Base-by-base conservation (phyloP, 345 rosid species). In the Brassica juncea region DNA sequence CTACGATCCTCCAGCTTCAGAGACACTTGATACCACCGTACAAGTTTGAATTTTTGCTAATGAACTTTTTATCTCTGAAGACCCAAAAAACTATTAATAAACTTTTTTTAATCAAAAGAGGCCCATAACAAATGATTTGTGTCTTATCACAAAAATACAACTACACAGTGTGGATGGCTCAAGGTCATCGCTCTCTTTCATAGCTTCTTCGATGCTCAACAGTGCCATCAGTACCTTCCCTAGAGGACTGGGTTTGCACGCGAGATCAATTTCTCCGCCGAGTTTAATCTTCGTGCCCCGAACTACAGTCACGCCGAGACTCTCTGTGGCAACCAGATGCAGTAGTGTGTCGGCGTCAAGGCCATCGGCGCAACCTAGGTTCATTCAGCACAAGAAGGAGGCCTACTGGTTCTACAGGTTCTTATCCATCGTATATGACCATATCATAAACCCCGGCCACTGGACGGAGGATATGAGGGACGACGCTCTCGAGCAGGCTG, bases 391-490 rank as follows among this genome's bases (percentile, higher is more conserved):
- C 91, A 96, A 96, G 81, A 92, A 88, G 70, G 99, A 96, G 84
- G 99, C 99, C 12, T 91, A 91, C 87, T 91, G 94, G 99, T 96
- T 96, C 86, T 96, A 96, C 82, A 88, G 99, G 77, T 96, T 93
- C 84, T 83, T 96, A 9, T 96, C 98, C 31, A 96, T 96, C 60
- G 93, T 89, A 16, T 96, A 96, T 82, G 99, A 96, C 89, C 94
- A 93, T 69, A 82, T 91, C 60, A 86, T 93, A 68, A 93, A 93
- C 84, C 98, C 98, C 0, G 92, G 92, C 5, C 99, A 96, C 72
- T 96, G 97, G 97, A 93, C 97, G 19, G 98, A 96, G 87, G 98
- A 91, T 78, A 96, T 96, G 99, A 85, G 99, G 73, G 98, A 93
- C 68, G 97, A 89, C 9, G 99, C 99, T 2, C 94, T 93, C 3